phyloP scores from a whole-genome alignment of 106 monocot genomes.

The Dendrobium chrysotoxum region DNA sequence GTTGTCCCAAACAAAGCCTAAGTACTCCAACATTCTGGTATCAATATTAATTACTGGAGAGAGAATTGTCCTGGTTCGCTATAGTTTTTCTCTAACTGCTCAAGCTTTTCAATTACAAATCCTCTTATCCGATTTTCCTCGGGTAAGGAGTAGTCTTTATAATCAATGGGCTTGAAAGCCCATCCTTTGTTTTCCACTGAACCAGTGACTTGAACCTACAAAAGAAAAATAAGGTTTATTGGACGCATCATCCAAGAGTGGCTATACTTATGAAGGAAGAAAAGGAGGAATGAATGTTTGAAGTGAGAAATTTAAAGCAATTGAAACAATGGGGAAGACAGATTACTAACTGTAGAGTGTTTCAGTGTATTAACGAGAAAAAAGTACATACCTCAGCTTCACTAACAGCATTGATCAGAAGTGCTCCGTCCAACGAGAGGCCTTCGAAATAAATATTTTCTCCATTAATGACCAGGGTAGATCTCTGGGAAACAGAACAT shows the following conservation, averaged over 20 bases:
- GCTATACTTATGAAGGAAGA: not conserved
- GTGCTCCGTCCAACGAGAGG: conserved; percentile 70
- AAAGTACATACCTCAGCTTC: conserved; percentile 63
- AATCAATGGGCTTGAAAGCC: conserved; percentile 52
- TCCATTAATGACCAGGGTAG: conserved; percentile 63
- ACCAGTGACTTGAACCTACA: conserved; percentile 67
- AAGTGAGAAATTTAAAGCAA: not conserved
- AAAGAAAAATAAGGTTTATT: not conserved
- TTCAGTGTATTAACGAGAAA: not conserved
- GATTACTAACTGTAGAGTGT: not conserved
- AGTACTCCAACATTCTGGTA: not conserved
- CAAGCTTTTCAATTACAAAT: conserved; percentile 57
- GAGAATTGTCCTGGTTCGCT: conserved; percentile 38
- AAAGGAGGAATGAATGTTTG: not conserved
- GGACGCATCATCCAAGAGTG: not conserved
- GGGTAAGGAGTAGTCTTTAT: conserved; percentile 58
- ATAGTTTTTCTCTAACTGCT: conserved; percentile 58
- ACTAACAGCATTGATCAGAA: conserved; percentile 46
- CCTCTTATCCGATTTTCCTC: conserved; percentile 75
- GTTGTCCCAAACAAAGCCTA: not conserved
- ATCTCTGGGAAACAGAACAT: conserved; percentile 67
- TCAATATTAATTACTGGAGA: conserved; percentile 8
- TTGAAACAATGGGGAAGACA: not conserved
- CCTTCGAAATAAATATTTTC: conserved; percentile 43
- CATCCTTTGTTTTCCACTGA: conserved; percentile 73